phyloP scores from a whole-genome alignment of 2,329 filamentous ascomycete species.

The Botrytis cinerea region DNA sequence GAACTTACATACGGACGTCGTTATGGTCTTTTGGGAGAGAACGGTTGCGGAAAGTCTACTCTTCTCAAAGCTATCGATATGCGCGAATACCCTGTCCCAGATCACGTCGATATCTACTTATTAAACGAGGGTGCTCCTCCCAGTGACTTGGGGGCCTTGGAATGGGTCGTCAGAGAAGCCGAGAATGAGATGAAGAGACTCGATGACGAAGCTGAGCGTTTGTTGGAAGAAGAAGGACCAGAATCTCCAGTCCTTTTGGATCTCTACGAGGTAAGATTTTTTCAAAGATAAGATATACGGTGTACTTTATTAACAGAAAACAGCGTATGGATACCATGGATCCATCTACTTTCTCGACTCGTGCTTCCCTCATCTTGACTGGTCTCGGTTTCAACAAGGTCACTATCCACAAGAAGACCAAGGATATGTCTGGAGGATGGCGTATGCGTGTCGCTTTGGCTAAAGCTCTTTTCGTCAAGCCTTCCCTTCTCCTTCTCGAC shows the following conservation, averaged over 20 bases:
- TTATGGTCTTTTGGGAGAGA: slow-evolving; percentile 92
- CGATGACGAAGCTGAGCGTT: slow-evolving; percentile 83
- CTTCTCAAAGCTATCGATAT: slow-evolving; percentile 90
- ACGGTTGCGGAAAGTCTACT: slow-evolving; percentile 99
- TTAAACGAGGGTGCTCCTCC: slow-evolving; percentile 95
- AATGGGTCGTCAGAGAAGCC: slow-evolving; percentile 96
- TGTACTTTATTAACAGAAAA: slow-evolving; percentile 30
- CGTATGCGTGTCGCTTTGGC: slow-evolving; percentile 98
- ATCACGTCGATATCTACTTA: slow-evolving; percentile 97
- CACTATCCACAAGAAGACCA: slow-evolving; percentile 99
- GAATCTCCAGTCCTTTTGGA: slow-evolving; percentile 90
- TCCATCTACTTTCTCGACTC: slow-evolving; percentile 92
- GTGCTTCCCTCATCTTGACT: slow-evolving; percentile 93
- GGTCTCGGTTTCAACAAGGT: slow-evolving; percentile 99
- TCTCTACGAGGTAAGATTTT: slow-evolving; percentile 80
- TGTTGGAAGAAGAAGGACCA: slow-evolving; percentile 88
- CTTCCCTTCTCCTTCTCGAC: slow-evolving; percentile 90
- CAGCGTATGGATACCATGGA: slow-evolving; percentile 99
- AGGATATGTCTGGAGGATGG: slow-evolving; percentile 99
- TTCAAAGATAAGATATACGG: neutral
- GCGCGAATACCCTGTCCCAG: slow-evolving; percentile 93
- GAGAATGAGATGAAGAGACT: slow-evolving; percentile 89
- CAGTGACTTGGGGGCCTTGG: slow-evolving; percentile 83
- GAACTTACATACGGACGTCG: slow-evolving; percentile 91
- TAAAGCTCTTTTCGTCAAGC: slow-evolving; percentile 98